Base-by-base conservation (phyloP, 441 rosid genomes). In the Populus hybrid region DNA sequence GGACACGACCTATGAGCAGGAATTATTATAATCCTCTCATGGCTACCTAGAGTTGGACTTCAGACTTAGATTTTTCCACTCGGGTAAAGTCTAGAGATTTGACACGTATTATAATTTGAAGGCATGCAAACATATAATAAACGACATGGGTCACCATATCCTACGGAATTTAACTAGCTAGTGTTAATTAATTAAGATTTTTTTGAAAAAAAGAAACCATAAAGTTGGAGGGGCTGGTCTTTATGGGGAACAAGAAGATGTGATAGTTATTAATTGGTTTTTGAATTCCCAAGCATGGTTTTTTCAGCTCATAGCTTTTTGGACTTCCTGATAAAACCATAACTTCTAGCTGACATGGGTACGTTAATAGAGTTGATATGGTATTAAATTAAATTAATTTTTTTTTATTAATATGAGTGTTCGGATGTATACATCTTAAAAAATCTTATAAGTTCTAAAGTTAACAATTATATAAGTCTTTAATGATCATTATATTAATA, bases 1-100 rank as follows among this genome's bases (percentile, higher is more conserved):
- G 80, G 83, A 78, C 86, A 83, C 85, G 81, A 81, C 84, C 84
- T 66, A 10, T 70, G 38, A 71, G 69, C 74, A 67, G 46, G 24
- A 28, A 35, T 36, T 35, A 9, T 64, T 80, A 69, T 72, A 69
- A 40, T 69, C 4, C 23, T 8, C 28, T 2, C 32, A 30, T 42
- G 11, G 61, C 21, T 54, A 54, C 3, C 61, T 54, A 54, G 7
- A 30, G 21, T 16, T 35, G 14, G 11, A 40, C 23, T 11, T 70
- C 54, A 2, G 18, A 77, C 78, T 59, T 21, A 72, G 64, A 81
- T 79, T 24, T 24, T 72, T 74, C 7, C 32, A n/a, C 7, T 2
- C 4, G 6, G 18, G 14, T 2, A n/a, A 11, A 54, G n/a, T 1
- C 21, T 54, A 54, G 3, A 30, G 10, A 9, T 66, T 75, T 66